A percentile compares a stretch with the other conserved stretches of the same genome.
Conservation (phyloP, 2,329 filamentous ascomycete genomes). For the Chalara sp. region DNA sequence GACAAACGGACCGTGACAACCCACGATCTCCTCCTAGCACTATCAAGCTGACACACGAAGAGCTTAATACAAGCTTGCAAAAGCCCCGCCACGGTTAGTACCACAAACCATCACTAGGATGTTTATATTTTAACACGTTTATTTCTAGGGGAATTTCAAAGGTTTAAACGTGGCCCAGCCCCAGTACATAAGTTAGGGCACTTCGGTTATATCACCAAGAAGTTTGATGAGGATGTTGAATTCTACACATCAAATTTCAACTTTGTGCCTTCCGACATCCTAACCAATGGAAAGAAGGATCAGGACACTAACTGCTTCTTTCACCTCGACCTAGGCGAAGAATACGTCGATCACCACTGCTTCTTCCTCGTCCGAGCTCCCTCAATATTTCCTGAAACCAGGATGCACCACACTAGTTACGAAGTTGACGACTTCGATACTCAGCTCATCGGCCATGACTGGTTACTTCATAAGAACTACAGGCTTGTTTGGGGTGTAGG, state of each 20-base stretch:
- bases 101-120: neutral
- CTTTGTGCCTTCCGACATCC: constrained; percentile 31
- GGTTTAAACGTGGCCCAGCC: constrained; percentile 24
- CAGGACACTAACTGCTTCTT: constrained; percentile 30
- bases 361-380: constrained; percentile 38
- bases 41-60: neutral
- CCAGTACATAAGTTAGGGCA: constrained; percentile 32
- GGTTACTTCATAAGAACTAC: constrained; percentile 38
- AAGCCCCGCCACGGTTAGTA: neutral
- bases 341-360: constrained; percentile 43
- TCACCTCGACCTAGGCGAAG: constrained; percentile 41
- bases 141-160: constrained; percentile 24
- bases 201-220: constrained; percentile 27
- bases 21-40: constrained; percentile 17
- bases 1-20: neutral
- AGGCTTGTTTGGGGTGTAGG: constrained; percentile 43
- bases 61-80: constrained; percentile 1
- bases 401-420: constrained; percentile 42
- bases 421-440: constrained; percentile 47
- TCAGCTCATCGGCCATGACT: constrained; percentile 44
- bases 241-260: constrained; percentile 36
- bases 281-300: neutral
- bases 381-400: neutral
- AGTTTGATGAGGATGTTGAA: constrained; percentile 27
- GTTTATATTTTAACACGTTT: neutral